Percentiles rank a stretch among this genome's conserved stretches.
Evolutionary conservation across 108 stramenopile genomes (phyloP).

Genomic region (Cyclotella sp.): DNA sequence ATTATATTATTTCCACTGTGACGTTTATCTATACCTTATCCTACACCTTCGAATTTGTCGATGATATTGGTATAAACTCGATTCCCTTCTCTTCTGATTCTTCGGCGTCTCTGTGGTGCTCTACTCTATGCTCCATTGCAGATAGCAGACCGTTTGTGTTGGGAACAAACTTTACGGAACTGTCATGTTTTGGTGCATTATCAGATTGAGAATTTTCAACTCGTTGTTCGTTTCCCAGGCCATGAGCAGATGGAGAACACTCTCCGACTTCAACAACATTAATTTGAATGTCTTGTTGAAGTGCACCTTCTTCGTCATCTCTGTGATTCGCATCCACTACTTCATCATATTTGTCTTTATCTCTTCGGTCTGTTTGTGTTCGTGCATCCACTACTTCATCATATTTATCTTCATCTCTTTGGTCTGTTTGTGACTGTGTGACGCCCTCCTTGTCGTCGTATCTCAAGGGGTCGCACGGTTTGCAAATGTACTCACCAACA

Average conservation of each 20-base stretch:
- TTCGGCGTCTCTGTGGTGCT: no score
- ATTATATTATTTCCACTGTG: no score
- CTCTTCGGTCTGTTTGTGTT: background rate
- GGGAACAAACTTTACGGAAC: background rate
- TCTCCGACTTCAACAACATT: background rate
- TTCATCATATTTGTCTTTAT: constrained; percentile 1
- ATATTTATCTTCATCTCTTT: constrained; percentile 1
- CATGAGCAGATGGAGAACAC: background rate
- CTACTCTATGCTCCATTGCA: no score
- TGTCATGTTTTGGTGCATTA: background rate
- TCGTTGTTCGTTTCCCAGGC: background rate
- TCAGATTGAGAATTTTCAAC: background rate
- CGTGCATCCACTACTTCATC: background rate
- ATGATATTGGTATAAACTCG: no score
- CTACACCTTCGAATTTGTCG: no score
- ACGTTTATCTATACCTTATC: no score
- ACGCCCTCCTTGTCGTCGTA: constrained; percentile 13
- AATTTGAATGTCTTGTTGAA: background rate
- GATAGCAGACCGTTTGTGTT: no score
- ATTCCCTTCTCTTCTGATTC: no score
- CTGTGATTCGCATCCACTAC: background rate
- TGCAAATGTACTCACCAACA: constrained; percentile 36
- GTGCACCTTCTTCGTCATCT: background rate
- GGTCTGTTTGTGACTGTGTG: background rate
- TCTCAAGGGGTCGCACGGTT: constrained; percentile 37